phyloP scores from a whole-genome alignment of 2,329 filamentous ascomycete species.

The Samsoniella hepiali region DNA sequence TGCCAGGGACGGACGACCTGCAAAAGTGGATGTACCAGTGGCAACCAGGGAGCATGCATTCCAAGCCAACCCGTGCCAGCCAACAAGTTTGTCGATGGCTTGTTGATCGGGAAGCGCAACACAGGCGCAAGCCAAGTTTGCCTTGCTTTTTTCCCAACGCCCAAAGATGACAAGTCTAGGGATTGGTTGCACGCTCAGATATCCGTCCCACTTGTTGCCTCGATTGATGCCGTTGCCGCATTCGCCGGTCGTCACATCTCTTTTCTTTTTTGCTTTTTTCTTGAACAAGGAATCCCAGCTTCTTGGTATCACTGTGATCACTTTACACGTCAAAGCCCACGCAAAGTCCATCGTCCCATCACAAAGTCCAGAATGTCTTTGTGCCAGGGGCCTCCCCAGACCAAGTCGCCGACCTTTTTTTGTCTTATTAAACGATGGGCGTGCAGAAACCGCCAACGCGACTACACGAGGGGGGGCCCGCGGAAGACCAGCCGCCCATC shows the following conservation, averaged over 20 bases:
- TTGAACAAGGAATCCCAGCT: neutral
- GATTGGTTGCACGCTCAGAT: neutral
- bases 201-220: conserved; percentile 16
- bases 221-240: neutral
- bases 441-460: conserved; percentile 1
- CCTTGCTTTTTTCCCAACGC: neutral
- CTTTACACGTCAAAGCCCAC: neutral
- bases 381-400: neutral
- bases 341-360: neutral
- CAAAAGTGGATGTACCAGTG: neutral
- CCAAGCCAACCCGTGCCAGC: neutral
- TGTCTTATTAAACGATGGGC: conserved; percentile 13
- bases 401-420: neutral
- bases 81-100: neutral
- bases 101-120: neutral
- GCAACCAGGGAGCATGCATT: neutral
- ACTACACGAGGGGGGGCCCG: conserved; percentile 10
- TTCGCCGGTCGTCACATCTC: neutral
- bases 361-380: neutral
- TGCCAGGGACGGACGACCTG: neutral
- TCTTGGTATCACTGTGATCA: neutral
- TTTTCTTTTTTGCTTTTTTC: neutral
- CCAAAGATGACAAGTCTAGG: neutral
- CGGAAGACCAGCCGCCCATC: conserved; percentile 14
- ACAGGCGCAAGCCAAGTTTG: neutral